These are phyloP conservation scores for Schwanniomyces pseudopolymorphus DNA, from an alignment of 805 yeast species.

Conservation along the genomic window DNA sequence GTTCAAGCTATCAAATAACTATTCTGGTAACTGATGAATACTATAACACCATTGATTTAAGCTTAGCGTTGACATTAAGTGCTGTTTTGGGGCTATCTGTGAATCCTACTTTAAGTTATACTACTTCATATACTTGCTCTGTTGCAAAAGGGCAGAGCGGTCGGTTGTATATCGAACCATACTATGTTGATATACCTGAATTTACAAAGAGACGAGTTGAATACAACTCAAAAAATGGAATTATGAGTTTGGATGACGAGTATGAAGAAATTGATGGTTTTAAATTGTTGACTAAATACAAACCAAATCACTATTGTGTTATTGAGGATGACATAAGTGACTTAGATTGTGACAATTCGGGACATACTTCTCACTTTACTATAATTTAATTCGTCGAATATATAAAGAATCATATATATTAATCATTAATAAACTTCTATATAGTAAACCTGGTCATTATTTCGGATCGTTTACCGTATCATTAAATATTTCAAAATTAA, in stretches of 20 bases:
- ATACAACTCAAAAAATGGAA: conserved; percentile 5
- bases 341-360: conserved; percentile 5
- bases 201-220: conserved; percentile 4
- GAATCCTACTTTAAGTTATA: conserved; percentile 5
- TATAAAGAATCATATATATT: not conserved
- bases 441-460: not conserved
- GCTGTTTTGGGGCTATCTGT: conserved; percentile 7
- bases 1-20: conserved; percentile 4
- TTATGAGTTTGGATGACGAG: conserved; percentile 4
- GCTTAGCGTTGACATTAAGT: conserved; percentile 3
- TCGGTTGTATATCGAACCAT: conserved; percentile 14
- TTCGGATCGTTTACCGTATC: conserved; percentile 1
- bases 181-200: conserved; percentile 11
- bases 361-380: not conserved
- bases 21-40: conserved; percentile 3
- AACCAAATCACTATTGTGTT: conserved; percentile 12
- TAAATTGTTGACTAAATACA: conserved; percentile 7
- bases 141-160: conserved; percentile 14
- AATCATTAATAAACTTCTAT: not conserved
- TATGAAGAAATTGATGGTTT: conserved; percentile 5
- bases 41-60: not conserved
- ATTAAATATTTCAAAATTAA: conserved; percentile 10
- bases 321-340: conserved; percentile 3
- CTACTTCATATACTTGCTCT: conserved; percentile 11
- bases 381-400: not conserved